Evolutionary conservation across 768 basidiomycete genomes (phyloP), one percentile per base, ranked within the genome.

Genomic region (Kwoniella bestiolae): DNA sequence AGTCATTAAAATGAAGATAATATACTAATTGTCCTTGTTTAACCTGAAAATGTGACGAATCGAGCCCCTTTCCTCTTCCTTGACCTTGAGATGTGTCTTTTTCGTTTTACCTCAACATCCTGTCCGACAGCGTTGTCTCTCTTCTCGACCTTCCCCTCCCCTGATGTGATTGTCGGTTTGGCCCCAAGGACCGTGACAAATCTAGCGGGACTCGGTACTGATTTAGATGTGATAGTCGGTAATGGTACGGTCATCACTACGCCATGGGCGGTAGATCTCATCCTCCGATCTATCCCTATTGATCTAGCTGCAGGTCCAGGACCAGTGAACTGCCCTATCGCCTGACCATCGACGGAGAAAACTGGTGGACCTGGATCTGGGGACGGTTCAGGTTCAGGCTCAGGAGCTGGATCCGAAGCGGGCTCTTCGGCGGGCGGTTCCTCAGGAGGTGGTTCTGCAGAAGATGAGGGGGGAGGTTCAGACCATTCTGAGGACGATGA

Each of bases 271-370:
- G 38, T 41, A 18, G 38, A 18, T 11, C 5, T 41, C 18, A 18
- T 18, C 18, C 38, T 41, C 38, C 38, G 38, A 16, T n/a, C 38
- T 11, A 41, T 41, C 38, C 38, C 14, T 2, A 41, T 41, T 18
- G 50, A 28, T 18, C 41, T 46, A 7, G 56, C 28, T 25, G 23
- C 12, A n/a, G 38, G 35, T 3, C 56, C 56, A 14, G 56, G 56
- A 29, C 56, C 56, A 4, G 59, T 44, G 51, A 63, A 63, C 34
- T 63, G 61, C 3, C 61, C 61, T 21, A 63, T 32, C 9, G 61
- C 45, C 25, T 35, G 23, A 6, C 61, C 61, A 41, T 63, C 61
- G 4, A 63, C 51, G 14, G 61, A 55, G 41, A 63, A 50, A 6
- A 56, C 26, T 1, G 61, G 44, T 12, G 35, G 52, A 50, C 51